A percentile compares a stretch with the other conserved stretches of the same genome.
phyloP scores from a whole-genome alignment of 192 early-diverging fungal species.

The Ambispora gerdemannii region DNA sequence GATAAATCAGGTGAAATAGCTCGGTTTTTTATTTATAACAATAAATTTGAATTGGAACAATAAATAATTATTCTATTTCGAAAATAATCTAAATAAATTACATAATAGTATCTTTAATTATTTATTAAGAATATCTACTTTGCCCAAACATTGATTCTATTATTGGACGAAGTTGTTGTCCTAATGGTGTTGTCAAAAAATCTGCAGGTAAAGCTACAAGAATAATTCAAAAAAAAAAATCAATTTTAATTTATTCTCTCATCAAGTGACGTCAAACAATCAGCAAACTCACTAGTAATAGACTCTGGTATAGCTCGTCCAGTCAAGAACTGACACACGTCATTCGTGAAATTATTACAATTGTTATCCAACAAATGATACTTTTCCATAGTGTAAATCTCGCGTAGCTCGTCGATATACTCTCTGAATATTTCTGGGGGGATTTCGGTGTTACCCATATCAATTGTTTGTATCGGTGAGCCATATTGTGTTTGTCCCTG shows the following conservation, averaged over 20 bases:
- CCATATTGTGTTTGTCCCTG: conserved; percentile 64
- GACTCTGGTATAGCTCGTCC: conserved; percentile 70
- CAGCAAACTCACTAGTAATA: conserved; percentile 51
- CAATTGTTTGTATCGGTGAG: conserved; percentile 58
- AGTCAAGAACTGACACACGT: conserved; percentile 76
- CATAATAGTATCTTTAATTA: too few relatives aligned
- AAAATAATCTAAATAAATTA: too few relatives aligned
- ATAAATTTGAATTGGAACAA: too few relatives aligned
- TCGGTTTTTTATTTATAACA: too few relatives aligned
- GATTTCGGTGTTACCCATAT: conserved; percentile 77
- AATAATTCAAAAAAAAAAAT: neutral
- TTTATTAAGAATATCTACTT: conserved; percentile 23
- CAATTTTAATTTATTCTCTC: neutral
- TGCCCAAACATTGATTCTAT: conserved; percentile 67
- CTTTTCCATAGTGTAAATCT: conserved; percentile 57
- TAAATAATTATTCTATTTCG: too few relatives aligned
- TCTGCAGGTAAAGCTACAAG: conserved; percentile 57
- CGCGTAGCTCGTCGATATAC: conserved; percentile 63
- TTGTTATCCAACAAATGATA: conserved; percentile 89
- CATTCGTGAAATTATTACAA: conserved; percentile 79
- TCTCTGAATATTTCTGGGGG: conserved; percentile 67
- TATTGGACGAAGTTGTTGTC: conserved; percentile 61
- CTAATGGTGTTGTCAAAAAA: conserved; percentile 62
- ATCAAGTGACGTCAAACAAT: neutral
- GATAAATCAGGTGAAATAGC: too few relatives aligned